These are phyloP conservation scores for Ambispora gerdemannii DNA, from an alignment of 192 early-diverging fungal genomes.

Conservation along the genomic window DNA sequence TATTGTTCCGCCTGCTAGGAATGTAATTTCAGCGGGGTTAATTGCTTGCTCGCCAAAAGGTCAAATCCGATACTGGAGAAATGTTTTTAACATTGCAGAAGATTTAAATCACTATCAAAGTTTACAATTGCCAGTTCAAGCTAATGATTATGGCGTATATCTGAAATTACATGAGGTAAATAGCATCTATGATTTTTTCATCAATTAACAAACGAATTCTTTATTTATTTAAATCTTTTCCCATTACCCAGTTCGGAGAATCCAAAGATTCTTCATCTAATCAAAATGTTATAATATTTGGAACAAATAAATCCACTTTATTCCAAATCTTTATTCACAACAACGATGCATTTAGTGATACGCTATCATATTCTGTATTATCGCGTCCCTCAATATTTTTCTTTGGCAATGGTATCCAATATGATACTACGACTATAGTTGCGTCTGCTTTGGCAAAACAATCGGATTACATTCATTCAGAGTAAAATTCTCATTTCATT, in stretches of 20 bases:
- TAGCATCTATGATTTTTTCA: not conserved
- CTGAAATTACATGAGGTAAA: constrained; percentile 22
- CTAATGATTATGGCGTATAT: constrained; percentile 15
- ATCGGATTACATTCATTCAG: constrained; percentile 3
- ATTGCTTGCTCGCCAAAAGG: constrained; percentile 26
- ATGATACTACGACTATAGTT: not conserved
- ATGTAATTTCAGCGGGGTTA: constrained; percentile 1
- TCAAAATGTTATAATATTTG: constrained; percentile 19
- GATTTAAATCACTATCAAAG: constrained; percentile 5
- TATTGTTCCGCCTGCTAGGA: constrained; percentile 20
- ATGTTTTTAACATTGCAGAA: not conserved
- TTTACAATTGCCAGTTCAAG: constrained; percentile 16
- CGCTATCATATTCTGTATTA: not conserved
- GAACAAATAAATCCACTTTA: not conserved
- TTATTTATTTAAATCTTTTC: not conserved
- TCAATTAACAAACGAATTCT: too few species aligned
- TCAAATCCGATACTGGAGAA: constrained; percentile 31
- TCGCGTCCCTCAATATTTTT: not conserved
- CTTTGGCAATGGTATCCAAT: constrained; percentile 6
- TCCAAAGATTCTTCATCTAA: not conserved
- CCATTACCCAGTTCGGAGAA: too few species aligned
- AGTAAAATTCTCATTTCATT: not conserved
- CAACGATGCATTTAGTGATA: not conserved
- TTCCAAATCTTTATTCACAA: constrained; percentile 4
- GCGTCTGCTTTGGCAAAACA: constrained; percentile 11